Conservation (phyloP, 495 filamentous ascomycete genomes). For the Penicillium psychrofluorescens region DNA sequence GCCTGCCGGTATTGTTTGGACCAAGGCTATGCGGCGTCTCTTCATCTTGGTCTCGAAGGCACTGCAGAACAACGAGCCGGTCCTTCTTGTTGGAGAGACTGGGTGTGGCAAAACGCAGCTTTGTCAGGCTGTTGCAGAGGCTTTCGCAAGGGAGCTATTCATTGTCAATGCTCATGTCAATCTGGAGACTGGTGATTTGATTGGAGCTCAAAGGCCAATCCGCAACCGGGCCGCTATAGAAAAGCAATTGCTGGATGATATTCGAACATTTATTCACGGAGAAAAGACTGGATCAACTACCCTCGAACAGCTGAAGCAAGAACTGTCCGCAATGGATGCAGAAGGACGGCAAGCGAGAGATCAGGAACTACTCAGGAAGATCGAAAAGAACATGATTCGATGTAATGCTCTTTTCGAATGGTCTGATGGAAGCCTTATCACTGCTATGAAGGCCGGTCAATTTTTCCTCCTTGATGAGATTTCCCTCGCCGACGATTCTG, state of each 20-base stretch:
- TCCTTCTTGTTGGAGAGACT: slow-evolving; percentile 91
- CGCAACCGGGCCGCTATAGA: slow-evolving; percentile 71
- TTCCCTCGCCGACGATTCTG: slow-evolving; percentile 94
- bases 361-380: slow-evolving; percentile 41
- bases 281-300: slow-evolving; percentile 17
- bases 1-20: slow-evolving; percentile 74
- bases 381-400: slow-evolving; percentile 53
- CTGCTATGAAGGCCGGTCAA: slow-evolving; percentile 82
- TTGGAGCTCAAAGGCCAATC: slow-evolving; percentile 88
- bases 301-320: slow-evolving; percentile 39
- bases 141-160: slow-evolving; percentile 63
- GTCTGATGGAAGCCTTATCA: slow-evolving; percentile 90
- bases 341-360: slow-evolving; percentile 35
- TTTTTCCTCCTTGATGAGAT: slow-evolving; percentile 97
- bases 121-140: slow-evolving; percentile 83
- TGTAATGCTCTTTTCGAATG: slow-evolving; percentile 89
- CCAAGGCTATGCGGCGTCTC: slow-evolving; percentile 83
- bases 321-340: slow-evolving; percentile 34
- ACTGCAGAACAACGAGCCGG: slow-evolving; percentile 83
- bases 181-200: slow-evolving; percentile 92
- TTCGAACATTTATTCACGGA: slow-evolving; percentile 40
- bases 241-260: slow-evolving; percentile 54
- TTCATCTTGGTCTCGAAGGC: slow-evolving; percentile 81
- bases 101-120: slow-evolving; percentile 97
- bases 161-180: slow-evolving; percentile 98